Conservation (phyloP, 768 basidiomycete species). For the Panaeolus papilionaceus region DNA sequence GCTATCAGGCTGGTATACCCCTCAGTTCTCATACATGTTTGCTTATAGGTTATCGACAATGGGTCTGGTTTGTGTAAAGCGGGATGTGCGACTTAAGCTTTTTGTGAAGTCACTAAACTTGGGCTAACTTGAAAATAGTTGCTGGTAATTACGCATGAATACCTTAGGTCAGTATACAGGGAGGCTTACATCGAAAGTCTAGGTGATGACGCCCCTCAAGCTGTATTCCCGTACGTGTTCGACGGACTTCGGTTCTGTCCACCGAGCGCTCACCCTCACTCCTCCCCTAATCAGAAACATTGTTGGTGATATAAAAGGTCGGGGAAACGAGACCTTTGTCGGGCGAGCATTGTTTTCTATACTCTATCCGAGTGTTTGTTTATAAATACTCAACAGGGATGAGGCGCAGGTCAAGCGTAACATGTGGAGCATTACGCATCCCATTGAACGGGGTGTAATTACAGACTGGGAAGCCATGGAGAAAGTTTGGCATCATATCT, state of each 20-base stretch:
- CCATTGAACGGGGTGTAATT: constrained; percentile 91
- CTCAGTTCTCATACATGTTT: too few relatives aligned
- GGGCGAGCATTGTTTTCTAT: neutral
- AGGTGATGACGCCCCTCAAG: constrained; percentile 89
- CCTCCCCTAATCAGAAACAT: neutral
- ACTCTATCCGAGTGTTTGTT: neutral
- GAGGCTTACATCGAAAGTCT: constrained; percentile 44
- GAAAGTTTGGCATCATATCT: constrained; percentile 95
- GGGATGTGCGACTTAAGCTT: constrained; percentile 67
- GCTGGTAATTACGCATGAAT: constrained; percentile 50
- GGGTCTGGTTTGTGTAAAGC: constrained; percentile 99
- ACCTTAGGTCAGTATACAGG: too few relatives aligned
- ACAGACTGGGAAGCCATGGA: constrained; percentile 98
- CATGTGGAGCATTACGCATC: constrained; percentile 91
- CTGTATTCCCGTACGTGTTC: constrained; percentile 81
- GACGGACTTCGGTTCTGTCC: neutral
- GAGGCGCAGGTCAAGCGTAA: constrained; percentile 67
- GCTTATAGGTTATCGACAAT: constrained; percentile 72
- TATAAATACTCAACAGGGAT: constrained; percentile 24
- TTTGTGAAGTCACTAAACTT: neutral
- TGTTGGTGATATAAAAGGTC: constrained; percentile 61
- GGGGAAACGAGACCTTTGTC: too few relatives aligned
- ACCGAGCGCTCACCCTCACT: too few relatives aligned
- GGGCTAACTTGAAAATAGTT: constrained; percentile 41
- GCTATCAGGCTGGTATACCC: too few relatives aligned